phyloP scores from a whole-genome alignment of 1,284 basidiomycete species.

The Grifola frondosa region DNA sequence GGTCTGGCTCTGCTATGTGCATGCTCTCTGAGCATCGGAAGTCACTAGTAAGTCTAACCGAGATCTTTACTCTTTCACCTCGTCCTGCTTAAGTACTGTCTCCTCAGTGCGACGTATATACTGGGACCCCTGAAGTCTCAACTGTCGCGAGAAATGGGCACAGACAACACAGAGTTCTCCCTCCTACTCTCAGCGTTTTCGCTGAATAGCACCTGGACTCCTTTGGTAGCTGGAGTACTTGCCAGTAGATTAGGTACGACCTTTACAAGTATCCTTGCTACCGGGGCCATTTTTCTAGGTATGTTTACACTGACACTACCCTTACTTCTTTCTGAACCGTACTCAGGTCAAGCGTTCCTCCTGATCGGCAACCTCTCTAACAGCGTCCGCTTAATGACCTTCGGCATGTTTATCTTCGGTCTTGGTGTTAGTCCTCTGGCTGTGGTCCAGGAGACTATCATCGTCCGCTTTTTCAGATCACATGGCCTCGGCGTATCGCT shows the following conservation, averaged over 20 bases:
- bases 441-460: conserved; percentile 76
- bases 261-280: conserved; percentile 67
- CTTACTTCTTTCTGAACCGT: neutral
- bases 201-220: conserved; percentile 81
- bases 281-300: conserved; percentile 68
- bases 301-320: conserved; percentile 14
- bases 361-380: conserved; percentile 60
- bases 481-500: conserved; percentile 78
- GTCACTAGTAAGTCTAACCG: conserved; percentile 60
- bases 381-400: conserved; percentile 61
- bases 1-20: conserved; percentile 68
- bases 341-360: conserved; percentile 58
- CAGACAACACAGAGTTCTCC: conserved; percentile 75
- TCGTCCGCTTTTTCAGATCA: conserved; percentile 76
- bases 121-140: conserved; percentile 75
- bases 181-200: conserved; percentile 74
- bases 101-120: conserved; percentile 65
- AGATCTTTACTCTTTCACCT: neutral
- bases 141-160: conserved; percentile 69
- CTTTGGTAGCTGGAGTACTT: conserved; percentile 67
- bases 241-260: conserved; percentile 71
- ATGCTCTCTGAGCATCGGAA: conserved; percentile 72
- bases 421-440: conserved; percentile 75
- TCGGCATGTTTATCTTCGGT: conserved; percentile 78
- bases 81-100: neutral